Evolutionary conservation across 805 yeast species (phyloP), one percentile per base, ranked within the genome.

Genomic region (Candida pseudofarinosa): DNA sequence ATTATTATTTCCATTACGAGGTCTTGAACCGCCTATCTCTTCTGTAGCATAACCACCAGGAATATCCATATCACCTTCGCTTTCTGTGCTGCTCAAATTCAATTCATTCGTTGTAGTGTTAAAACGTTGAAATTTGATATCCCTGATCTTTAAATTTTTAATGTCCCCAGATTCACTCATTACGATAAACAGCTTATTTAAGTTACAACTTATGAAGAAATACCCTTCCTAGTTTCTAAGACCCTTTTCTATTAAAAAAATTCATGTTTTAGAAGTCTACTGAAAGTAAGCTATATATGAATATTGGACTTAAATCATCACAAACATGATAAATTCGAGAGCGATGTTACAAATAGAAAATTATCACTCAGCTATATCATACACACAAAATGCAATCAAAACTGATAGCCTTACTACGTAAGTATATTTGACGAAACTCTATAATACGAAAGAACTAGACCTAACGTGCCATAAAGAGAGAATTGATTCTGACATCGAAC

Each of bases 401-500:
- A 41, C 56, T 60, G 4, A 55, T 55, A 20, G 54, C 59, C 17
- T 46, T 60, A 43, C 44, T 60, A 39, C 61, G 62, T 58, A 56
- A 35, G 62, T 55, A 35, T 23, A 15, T 3, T n/a, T n/a, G 17
- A n/a, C n/a, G n/a, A n/a, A n/a, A n/a, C n/a, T n/a, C n/a, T n/a
- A n/a, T n/a, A n/a, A n/a, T n/a, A n/a, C n/a, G n/a, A n/a, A n/a
- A n/a, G n/a, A n/a, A n/a, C n/a, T n/a, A n/a, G n/a, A n/a, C n/a
- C n/a, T n/a, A n/a, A n/a, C n/a, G n/a, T n/a, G n/a, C n/a, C n/a
- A 7, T 10, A 23, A 38, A 73, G 77, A 76, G 43, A 75, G 71
- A 45, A 71, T 79, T 18, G 82, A 79, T 44, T 56, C 72, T 19
- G 75, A 72, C 41, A 67, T 77, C 14, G 80, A 76, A 48, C 73